Base-by-base conservation (phyloP, 805 yeast genomes). In the Suhomyces canberraensis region DNA sequence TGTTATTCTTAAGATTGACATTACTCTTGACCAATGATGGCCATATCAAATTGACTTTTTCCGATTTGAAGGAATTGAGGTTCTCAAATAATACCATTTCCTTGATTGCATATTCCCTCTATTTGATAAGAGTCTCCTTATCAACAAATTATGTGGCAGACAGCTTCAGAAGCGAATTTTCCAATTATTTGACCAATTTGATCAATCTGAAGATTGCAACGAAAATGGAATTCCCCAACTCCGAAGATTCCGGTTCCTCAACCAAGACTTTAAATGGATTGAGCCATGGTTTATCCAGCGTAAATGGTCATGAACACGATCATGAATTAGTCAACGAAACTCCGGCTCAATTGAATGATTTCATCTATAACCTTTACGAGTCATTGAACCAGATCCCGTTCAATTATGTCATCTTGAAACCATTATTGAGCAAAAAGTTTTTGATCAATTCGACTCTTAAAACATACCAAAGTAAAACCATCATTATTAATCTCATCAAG, bases 221-320 rank as follows among this genome's bases (percentile, higher is more conserved):
- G 2, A 30, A 45, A 0, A 42, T 64, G 2, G 49, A 51, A 7
- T 76, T 76, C 42, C 81, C 81, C 0, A 57, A 52, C 20, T 76
- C 80, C 2, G 55, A 61, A 8, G 68, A 64, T 36, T 3, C 35
- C 46, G 40, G 64, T 45, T 4, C 9, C 11, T n/a, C 16, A 7
- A 26, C 16, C 2, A 3, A 3, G 16, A 29, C 16, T 8, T 17
- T 33, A 4, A 27, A 27, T 16, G 36, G 31, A 1, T 4, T 33
- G 8, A 7, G 19, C 11, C 11, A 4, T 7, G 30, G 20, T n/a
- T 16, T 16, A 4, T 7, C 22, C 8, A 11, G 24, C 11, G 28
- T 14, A 7, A 15, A 18, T 6, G 37, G 37, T 6, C 26, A 24
- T 8, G 26, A 24, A n/a, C 26, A 24, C 11, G 26, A 24, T n/a